phyloP scores from a whole-genome alignment of 495 filamentous ascomycete species.

The Xylaria sp. region DNA sequence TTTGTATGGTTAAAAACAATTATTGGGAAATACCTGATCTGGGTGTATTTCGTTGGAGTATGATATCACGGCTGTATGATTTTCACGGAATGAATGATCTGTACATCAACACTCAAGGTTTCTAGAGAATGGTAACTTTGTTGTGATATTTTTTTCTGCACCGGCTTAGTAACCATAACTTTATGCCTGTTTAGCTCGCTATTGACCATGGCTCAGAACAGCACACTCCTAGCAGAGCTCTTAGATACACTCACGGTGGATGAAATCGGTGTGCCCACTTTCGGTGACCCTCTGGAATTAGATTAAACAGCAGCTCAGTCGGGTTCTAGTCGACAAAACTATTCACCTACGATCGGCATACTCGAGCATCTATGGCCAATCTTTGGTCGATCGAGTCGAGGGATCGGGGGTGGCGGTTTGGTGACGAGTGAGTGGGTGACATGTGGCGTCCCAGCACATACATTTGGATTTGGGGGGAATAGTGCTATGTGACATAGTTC shows the following conservation, averaged over 20 bases:
- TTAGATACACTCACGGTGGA: background rate
- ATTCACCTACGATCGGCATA: background rate
- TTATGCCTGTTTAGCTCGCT: background rate
- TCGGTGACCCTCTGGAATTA: background rate
- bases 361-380: background rate
- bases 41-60: slow-evolving; percentile 2
- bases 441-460: too few relatives aligned
- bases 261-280: background rate
- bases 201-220: background rate
- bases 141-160: background rate
- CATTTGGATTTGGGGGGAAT: background rate
- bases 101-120: slow-evolving; percentile 17
- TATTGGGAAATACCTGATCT: background rate
- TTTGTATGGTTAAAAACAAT: slow-evolving; percentile 8
- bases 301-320: background rate
- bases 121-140: slow-evolving; percentile 10
- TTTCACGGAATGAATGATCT: slow-evolving; percentile 20
- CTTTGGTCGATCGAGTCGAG: background rate
- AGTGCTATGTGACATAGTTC: too few relatives aligned
- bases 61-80: slow-evolving; percentile 27
- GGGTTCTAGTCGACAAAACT: background rate
- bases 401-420: background rate
- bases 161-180: background rate
- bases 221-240: too few relatives aligned
- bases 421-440: background rate